Evolutionary conservation across 176 grass and related monocot species (phyloP), one percentile per base, ranked within the genome.

Genomic region (Bolboschoenus planiculmis): DNA sequence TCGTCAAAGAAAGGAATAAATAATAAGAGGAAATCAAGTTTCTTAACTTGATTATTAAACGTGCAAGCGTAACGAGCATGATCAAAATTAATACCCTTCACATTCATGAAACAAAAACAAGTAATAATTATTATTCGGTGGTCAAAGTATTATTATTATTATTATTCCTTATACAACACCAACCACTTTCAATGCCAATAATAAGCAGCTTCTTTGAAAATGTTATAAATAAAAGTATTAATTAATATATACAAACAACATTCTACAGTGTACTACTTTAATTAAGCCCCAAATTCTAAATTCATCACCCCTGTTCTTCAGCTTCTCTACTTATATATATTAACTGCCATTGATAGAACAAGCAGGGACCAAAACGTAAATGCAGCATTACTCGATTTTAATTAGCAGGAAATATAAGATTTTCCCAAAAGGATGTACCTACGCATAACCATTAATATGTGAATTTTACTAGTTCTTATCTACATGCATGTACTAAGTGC

Each of bases 1-100:
- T 51, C 23, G 13, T 76, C 71, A 76, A 76, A 76, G 71, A 76
- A 76, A 31, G n/a, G 43, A 75, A 29, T 9, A 50, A 75, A 75
- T 4, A 30, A 50, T 50, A 48, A 50, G 1, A 75, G 31, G 24
- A 50, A n/a, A 75, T 48, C 24, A 48, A 50, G 1, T 9, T 4
- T 26, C 24, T 24, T 24, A 75, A 16, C n/a, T n/a, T n/a, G n/a
- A 30, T 53, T 51, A 76, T 51, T 53, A 76, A 72, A 74, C 42
- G 42, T 74, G 70, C 42, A 74, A 29, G 70, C 40, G n/a, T n/a
- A n/a, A n/a, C n/a, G 39, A 74, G 70, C 42, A 74, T 74, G 42
- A 16, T 42, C 42, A 48, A 30, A 59, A 10, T 11, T 10, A 20
- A 29, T 74, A 16, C 48, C 10, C 42, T 29, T 75, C 71, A 16